A percentile compares a stretch with the other conserved stretches of the same genome.
phyloP scores from a whole-genome alignment of 2,329 filamentous ascomycete genomes.

The Lachnellula suecica region DNA sequence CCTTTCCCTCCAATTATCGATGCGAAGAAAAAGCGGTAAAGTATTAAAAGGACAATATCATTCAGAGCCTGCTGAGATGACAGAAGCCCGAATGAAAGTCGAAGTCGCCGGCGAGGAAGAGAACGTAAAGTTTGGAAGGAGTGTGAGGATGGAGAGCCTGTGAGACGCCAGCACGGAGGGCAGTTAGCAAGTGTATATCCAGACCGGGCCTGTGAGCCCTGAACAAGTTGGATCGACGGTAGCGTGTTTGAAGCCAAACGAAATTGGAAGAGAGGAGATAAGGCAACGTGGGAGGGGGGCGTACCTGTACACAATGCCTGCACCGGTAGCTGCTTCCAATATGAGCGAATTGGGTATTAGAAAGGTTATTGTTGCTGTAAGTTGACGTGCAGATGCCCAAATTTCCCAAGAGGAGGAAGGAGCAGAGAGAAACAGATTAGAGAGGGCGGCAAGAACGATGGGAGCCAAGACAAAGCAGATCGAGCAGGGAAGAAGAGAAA shows the following conservation, averaged over 20 bases:
- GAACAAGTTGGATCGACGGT: constrained; percentile 16
- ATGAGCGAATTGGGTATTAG: constrained; percentile 22
- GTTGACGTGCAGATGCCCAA: constrained; percentile 15
- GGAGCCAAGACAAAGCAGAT: background rate
- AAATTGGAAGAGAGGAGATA: constrained; percentile 10
- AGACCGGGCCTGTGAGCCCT: constrained; percentile 6
- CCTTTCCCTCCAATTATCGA: constrained; percentile 17
- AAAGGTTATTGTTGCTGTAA: constrained; percentile 13
- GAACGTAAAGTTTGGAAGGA: constrained; percentile 23
- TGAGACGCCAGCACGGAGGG: constrained; percentile 15
- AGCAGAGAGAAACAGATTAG: background rate
- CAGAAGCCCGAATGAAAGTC: constrained; percentile 26
- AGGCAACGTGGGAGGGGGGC: constrained; percentile 7
- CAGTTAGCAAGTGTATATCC: constrained; percentile 18
- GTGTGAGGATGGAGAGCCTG: constrained; percentile 27
- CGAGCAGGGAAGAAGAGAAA: constrained; percentile 5
- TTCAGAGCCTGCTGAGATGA: constrained; percentile 37
- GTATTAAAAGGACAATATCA: constrained; percentile 28
- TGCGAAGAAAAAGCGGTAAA: constrained; percentile 9
- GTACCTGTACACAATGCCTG: constrained; percentile 35
- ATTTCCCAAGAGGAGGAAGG: constrained; percentile 4
- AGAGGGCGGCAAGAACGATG: constrained; percentile 1
- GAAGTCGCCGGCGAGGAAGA: constrained; percentile 14
- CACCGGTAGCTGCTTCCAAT: constrained; percentile 31
- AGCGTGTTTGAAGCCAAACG: constrained; percentile 15